phyloP scores from a whole-genome alignment of 2,329 filamentous ascomycete genomes.

The Fusarium coicis region DNA sequence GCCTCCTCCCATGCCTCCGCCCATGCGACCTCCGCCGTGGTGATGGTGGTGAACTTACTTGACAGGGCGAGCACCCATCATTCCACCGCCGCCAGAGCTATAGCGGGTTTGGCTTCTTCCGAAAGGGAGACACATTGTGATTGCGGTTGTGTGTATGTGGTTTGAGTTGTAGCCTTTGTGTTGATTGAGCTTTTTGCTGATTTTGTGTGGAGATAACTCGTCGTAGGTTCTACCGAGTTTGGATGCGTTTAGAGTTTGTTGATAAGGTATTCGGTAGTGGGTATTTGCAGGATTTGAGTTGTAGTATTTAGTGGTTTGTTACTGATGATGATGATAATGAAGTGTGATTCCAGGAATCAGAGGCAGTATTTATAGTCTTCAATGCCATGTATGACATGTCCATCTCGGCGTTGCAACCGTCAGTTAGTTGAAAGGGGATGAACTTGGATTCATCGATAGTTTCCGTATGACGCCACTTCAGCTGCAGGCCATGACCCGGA shows the following conservation, averaged over 20 bases:
- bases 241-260: not conserved
- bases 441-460: constrained; percentile 4
- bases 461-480: constrained; percentile 18
- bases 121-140: constrained; percentile 21
- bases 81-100: not conserved
- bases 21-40: constrained; percentile 9
- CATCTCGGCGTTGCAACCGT: not conserved
- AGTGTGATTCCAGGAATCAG: not conserved
- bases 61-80: constrained; percentile 21
- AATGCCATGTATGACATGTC: not conserved
- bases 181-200: not conserved
- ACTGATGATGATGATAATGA: not conserved
- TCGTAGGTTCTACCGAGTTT: not conserved
- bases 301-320: not conserved
- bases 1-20: constrained; percentile 6
- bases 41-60: constrained; percentile 18
- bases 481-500: not conserved
- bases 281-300: not conserved
- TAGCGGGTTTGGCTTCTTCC: not conserved
- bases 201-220: not conserved
- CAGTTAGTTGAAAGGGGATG: no score
- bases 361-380: not conserved
- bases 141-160: not conserved
- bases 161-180: not conserved
- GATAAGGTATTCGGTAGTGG: not conserved